Evolutionary conservation across 1,139 yeast species (phyloP), one percentile per base, ranked within the genome.

Genomic region (Tardiomyces blankii): DNA sequence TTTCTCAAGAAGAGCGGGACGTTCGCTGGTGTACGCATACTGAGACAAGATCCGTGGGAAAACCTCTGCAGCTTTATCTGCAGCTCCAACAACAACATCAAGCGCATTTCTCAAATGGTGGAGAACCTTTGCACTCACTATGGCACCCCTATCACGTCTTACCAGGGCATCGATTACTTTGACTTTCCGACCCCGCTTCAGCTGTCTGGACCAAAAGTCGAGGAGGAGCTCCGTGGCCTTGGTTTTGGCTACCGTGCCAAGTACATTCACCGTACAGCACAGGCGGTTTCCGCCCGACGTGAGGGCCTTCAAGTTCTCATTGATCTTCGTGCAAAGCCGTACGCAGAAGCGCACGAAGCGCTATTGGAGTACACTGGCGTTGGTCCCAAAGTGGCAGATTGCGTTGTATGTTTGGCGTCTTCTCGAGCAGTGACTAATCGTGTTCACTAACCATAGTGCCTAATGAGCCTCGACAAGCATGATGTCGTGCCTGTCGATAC

Each of bases 341-440:
- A 81, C 53, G 73, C 73, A 44, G 75, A 73, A 8, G 81, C 86
- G 1, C 84, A 83, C 51, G 75, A 75, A 16, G 80, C 75, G 49
- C 66, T 93, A 41, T 67, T 83, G 50, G 73, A 76, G 52, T 80
- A 84, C 52, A 72, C 76, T 2, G 99, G 99, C 0, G 96, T 93
- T 0, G 99, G 99, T 0, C 97, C 98, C 0, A 91, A 91, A 64
- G 98, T 91, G 1, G 96, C 99, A 0, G 98, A 93, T 57, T 91
- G 99, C 62, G 85, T 82, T 30, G 35, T 30, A 30, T 5, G 35
- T 30, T 13, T 30, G 3, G 53, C 49, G 7, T 21, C 7, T 4
- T 4, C 7, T 21, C 25, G 7, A 7, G 25, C 7, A 21, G 25
- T 7, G 7, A n/a, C n/a, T n/a, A 30, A 12, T 11, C 19, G 23